Evolutionary conservation across 768 basidiomycete genomes (phyloP), one percentile per base, ranked within the genome.

Genomic region (Sistotremastrum niveocremeum): DNA sequence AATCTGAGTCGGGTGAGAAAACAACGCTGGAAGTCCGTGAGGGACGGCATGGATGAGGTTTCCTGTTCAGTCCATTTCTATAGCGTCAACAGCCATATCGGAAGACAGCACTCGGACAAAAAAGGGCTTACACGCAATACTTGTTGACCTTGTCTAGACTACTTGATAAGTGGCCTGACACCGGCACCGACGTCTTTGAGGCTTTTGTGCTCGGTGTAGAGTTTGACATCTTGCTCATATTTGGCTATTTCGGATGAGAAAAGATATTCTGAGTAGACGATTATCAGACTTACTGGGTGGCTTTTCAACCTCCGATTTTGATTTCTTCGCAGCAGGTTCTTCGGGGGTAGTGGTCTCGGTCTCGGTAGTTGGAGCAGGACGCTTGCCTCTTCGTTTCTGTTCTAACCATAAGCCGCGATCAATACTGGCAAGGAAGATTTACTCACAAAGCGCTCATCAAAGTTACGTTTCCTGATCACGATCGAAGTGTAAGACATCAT

Each of bases 391-490:
- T 34, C 63, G 70, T 71, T 71, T 78, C 77, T 79, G 56, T 20
- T 20, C 29, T 10, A 7, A 31, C 10, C 31, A 2, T 29, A 41
- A 6, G 38, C 45, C 11, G 20, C 29, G 11, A 34, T 42, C 33
- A 35, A 32, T 48, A 37, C 31, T 1, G 30, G 6, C 10, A 36
- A 39, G 30, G 40, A 11, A 5, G 34, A 34, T n/a, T 8, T 4
- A 71, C 76, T 56, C 56, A 78, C 77, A 65, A 79, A 79, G 56
- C 79, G 69, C 51, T 69, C 67, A 47, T 74, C 73, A 58, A 81
- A 81, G 6, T 69, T 60, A 44, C 65, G 72, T 56, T 80, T 81
- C 62, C 78, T 82, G 55, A 20, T 20, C 20, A 20, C 7, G 47
- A 37, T 44, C 39, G 36, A 44, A 48, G 39, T 12, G 32, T 11